Evolutionary conservation across 2,329 filamentous ascomycete species (phyloP).

Genomic region (Ilyonectria destructans): DNA sequence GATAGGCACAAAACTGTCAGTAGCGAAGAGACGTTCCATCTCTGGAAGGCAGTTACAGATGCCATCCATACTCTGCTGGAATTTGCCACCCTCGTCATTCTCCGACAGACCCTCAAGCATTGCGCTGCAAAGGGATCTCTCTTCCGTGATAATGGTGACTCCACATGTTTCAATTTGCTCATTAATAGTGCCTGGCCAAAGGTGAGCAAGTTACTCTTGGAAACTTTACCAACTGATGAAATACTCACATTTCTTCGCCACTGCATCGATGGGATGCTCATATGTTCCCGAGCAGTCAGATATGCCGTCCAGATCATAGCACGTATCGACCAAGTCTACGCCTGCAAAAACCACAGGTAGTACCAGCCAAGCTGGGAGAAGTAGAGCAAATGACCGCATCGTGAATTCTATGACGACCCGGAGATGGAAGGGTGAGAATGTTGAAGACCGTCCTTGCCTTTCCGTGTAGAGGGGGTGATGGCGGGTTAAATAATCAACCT

Average conservation of each 20-base stretch:
- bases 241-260: neutral
- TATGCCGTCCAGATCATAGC: neutral
- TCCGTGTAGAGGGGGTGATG: neutral
- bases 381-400: neutral
- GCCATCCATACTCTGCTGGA: neutral
- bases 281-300: neutral
- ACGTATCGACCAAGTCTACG: neutral
- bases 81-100: neutral
- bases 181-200: neutral
- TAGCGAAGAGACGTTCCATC: neutral
- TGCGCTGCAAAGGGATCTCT: neutral
- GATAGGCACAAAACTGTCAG: neutral
- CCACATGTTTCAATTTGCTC: neutral
- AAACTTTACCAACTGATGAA: no score
- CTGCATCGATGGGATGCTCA: neutral
- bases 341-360: neutral
- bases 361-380: neutral
- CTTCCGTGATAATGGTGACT: neutral
- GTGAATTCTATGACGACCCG: neutral
- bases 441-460: neutral
- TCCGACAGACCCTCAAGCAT: neutral
- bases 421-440: neutral
- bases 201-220: neutral
- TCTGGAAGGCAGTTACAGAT: neutral
- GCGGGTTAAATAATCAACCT: neutral